Base-by-base conservation (phyloP, 768 basidiomycete species). In the Boletus pseudo-olivaceus region DNA sequence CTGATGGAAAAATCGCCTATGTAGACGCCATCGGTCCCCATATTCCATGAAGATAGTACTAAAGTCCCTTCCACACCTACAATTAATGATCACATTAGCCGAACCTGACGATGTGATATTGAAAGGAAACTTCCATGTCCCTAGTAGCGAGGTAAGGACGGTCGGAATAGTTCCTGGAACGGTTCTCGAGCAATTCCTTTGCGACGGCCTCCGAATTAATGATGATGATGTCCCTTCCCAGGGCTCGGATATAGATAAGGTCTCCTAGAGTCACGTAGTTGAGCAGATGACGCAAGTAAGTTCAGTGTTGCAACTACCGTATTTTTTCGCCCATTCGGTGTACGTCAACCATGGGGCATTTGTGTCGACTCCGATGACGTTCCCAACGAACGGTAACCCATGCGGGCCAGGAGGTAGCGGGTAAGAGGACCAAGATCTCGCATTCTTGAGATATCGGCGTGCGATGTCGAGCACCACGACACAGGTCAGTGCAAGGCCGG, bases 91-190 rank as follows among this genome's bases (percentile, higher is more conserved):
- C 14, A 41, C 10, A 20, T 56, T 9, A 49, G 37, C 41, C 4
- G 14, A 45, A 15, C n/a, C 47, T 5, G 8, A 30, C 17, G 17
- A 37, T n/a, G 35, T n/a, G n/a, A 39, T n/a, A 14, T 32, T 7
- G 26, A 32, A 27, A 32, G 9, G 11, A 20, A 5, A 37, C 58
- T 48, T 40, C 54, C 62, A 60, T 8, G 3, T 51, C 47, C 47
- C 37, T 59, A 19, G 60, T 63, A 7, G 58, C 45, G 34, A 71
- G 42, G 33, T 49, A 55, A 23, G 81, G 82, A 8, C 82, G 76
- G 56, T 79, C 79, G 5, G 80, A 81, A 57, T 82, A 82, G 42
- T 79, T 75, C 12, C 62, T 63, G 9, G 78, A 76, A 11, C 79
- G 75, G 32, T 68, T 64, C 44, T 81, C 79, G 34, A 84, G 70